Base-by-base conservation (phyloP, 345 rosid genomes). In the Zanthoxylum bungeanum region DNA sequence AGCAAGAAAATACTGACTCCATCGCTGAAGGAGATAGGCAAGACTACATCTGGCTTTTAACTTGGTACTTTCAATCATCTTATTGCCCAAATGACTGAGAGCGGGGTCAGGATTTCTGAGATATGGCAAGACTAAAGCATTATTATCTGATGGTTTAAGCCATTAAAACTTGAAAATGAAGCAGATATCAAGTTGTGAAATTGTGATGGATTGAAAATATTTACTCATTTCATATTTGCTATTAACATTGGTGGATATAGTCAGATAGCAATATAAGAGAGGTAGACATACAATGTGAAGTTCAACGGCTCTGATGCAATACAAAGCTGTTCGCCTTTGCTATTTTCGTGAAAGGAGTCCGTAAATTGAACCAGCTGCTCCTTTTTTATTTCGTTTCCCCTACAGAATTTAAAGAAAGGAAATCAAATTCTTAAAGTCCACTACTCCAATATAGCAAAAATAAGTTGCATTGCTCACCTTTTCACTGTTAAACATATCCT, bases 401-500 rank as follows among this genome's bases (percentile, higher is more conserved):
- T 93, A 80, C 80, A 57, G 12, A 14, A 85, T 10, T 61, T 34
- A 21, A 4, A 1, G 4, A 9, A 60, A 75, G 30, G 19, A 63
- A 64, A 36, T 5, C 59, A 56, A 76, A 10, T 36, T 50, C n/a
- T 68, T 59, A 39, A 52, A 5, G 28, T 61, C 7, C 10, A 52
- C 31, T 68, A 59, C 68, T 67, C 30, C 22, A 67, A 24, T 51
- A 24, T 63, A 55, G 19, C 31, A n/a, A 55, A 31, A 63, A 65
- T 56, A 52, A 9, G 16, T 52, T 12, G 3, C 22, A 64, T 10
- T 34, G 52, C 58, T 81, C 53, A 91, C 98, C 93, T 83, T 90
- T 73, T 85, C 90, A 76, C 65, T 78, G 77, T 85, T 81, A 62
- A 94, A 94, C 64, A 94, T 75, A 71, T 94, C 97, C 76, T 94